Evolutionary conservation across 306 rosid species (phyloP), one percentile per base, ranked within the genome.

Genomic region (Urtica urens): DNA sequence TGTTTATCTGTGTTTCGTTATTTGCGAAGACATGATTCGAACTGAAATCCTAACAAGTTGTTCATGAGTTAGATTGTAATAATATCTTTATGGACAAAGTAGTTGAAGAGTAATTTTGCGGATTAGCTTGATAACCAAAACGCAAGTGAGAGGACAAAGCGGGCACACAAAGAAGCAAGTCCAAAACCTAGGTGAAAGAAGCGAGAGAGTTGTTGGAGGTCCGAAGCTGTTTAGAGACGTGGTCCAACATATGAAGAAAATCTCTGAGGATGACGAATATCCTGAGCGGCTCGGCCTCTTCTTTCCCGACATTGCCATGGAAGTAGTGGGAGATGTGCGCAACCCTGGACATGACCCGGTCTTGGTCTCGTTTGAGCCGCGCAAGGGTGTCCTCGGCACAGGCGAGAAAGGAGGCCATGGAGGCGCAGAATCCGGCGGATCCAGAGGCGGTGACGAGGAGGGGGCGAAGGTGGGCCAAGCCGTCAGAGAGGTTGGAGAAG

Each of bases 211-310:
- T 79, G 16, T 76, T 81, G 21, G 65, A 67, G 50, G 58, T 77
- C 66, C 96, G 73, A 65, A 86, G 83, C 72, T 86, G 93, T 72
- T 82, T 92, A 66, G 94, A 92, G 11, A 92, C 94, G 69, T 76
- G 69, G 62, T 92, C 94, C 63, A 92, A 69, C 93, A 82, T 79
- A 2, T 86, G 85, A 63, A 92, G 35, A 65, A 92, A 92, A 55
- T 92, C 99, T 55, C 96, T 92, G 30, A 92, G 96, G 15, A 92
- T 82, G 57, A 92, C 94, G 68, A 92, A 92, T 7, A 92, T 92
- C 53, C 94, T 45, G 38, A 92, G 72, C 16, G 80, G 93, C 33
- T 79, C 85, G 0, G 56, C 78, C 43, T 92, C 99, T 34, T 92
- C 99, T 72, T 76, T 79, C 70, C 81, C 72, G 68, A 82, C 85